Conservation (phyloP, 192 early-diverging fungal species). For the Pilaira anomala region DNA sequence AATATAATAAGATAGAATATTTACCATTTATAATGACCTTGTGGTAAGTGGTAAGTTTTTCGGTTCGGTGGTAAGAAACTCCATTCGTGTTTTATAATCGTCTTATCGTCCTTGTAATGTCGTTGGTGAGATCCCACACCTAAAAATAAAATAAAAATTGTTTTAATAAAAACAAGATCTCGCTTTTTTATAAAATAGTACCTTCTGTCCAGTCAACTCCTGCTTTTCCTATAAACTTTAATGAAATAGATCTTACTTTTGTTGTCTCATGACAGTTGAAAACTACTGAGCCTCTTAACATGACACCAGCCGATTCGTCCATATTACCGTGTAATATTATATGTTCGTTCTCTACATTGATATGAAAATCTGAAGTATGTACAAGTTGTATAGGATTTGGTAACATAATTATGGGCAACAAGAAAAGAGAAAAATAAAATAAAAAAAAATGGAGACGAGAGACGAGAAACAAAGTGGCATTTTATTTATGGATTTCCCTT, state of each 20-base stretch:
- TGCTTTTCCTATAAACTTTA: slow-evolving; percentile 53
- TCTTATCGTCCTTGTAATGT: slow-evolving; percentile 34
- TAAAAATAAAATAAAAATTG: background rate
- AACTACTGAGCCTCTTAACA: slow-evolving; percentile 54
- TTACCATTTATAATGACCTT: slow-evolving; percentile 47
- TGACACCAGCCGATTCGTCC: slow-evolving; percentile 41
- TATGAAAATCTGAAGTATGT: slow-evolving; percentile 31
- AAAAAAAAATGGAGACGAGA: no score
- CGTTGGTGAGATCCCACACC: slow-evolving; percentile 31
- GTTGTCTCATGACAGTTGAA: slow-evolving; percentile 48
- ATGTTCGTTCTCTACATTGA: slow-evolving; percentile 33
- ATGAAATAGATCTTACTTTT: slow-evolving; percentile 46
- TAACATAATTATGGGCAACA: no score
- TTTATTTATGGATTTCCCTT: no score
- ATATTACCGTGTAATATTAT: slow-evolving; percentile 39
- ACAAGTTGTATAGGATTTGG: slow-evolving; percentile 27
- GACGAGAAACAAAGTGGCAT: no score
- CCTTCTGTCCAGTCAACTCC: slow-evolving; percentile 49
- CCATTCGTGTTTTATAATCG: slow-evolving; percentile 57
- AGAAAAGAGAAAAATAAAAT: no score
- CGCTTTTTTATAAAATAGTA: background rate
- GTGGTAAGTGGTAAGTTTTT: slow-evolving; percentile 35
- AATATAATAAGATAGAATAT: background rate
- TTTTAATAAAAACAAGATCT: background rate
- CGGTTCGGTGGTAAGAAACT: slow-evolving; percentile 46